Percentiles rank a stretch among this genome's conserved stretches.
phyloP scores from a whole-genome alignment of 257 asterid genomes.

The Penstemon eatonii region DNA sequence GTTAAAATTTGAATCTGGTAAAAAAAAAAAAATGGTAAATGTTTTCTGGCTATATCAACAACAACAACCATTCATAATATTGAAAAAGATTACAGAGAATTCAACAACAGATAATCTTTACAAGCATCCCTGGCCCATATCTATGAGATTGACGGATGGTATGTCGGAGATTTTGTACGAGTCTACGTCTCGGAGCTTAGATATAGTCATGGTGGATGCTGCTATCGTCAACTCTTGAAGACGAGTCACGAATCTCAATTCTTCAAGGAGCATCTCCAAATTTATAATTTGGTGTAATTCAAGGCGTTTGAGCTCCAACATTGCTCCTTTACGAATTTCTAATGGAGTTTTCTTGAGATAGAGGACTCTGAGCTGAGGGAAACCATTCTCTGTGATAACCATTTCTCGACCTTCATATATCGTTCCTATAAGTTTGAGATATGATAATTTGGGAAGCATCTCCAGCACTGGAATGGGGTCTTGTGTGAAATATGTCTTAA shows the following conservation, averaged over 20 bases:
- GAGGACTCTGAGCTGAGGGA: conserved; percentile 8
- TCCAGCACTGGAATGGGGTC: conserved; percentile 24
- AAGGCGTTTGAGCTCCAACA: conserved; percentile 16
- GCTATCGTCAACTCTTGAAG: conserved; percentile 18
- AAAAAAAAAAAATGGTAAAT: too few species aligned
- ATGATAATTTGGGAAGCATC: conserved; percentile 11
- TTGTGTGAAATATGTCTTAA: not conserved
- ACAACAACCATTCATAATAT: too few species aligned
- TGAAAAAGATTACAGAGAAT: too few species aligned
- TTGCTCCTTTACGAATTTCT: conserved; percentile 23
- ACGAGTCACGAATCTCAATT: conserved; percentile 6
- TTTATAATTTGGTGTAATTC: conserved; percentile 14
- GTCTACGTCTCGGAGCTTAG: conserved; percentile 1
- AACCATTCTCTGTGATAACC: conserved; percentile 18
- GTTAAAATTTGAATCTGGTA: too few species aligned
- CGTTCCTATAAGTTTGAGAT: not conserved
- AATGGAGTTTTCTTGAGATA: not conserved
- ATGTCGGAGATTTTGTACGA: not conserved
- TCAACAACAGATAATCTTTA: too few species aligned
- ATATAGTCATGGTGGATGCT: not conserved
- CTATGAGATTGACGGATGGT: not conserved
- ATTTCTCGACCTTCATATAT: not conserved
- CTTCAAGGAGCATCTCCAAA: conserved; percentile 8
- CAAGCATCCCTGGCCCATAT: not conserved
- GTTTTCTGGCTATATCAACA: too few species aligned